Evolutionary conservation across 257 asterid species (phyloP).

Genomic region (Primulina tabacum): DNA sequence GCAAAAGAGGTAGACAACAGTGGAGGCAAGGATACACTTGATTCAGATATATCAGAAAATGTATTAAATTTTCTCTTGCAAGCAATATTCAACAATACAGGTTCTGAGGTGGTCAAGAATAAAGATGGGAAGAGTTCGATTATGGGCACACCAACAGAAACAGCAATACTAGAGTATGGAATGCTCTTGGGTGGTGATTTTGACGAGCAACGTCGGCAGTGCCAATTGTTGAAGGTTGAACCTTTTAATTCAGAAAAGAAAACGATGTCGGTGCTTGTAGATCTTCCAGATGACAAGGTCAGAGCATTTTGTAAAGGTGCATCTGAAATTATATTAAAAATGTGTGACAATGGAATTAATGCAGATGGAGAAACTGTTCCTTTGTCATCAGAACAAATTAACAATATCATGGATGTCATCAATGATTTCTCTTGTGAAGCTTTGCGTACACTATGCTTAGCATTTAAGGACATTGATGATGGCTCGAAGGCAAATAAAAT

Average conservation of each 20-base stretch:
- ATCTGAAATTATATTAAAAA: conserved; percentile 77
- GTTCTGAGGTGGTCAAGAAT: conserved; percentile 79
- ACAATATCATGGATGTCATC: conserved; percentile 45
- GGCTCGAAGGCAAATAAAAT: conserved; percentile 39
- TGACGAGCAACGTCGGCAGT: conserved; percentile 49
- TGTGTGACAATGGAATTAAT: conserved; percentile 56
- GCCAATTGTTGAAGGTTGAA: conserved; percentile 71
- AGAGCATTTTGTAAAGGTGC: conserved; percentile 96
- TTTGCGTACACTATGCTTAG: conserved; percentile 87
- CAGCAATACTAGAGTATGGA: conserved; percentile 83
- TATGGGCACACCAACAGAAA: conserved; percentile 88
- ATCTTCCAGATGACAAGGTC: conserved; percentile 62
- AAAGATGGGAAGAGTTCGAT: conserved; percentile 65
- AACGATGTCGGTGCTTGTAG: conserved; percentile 82
- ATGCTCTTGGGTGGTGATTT: conserved; percentile 79
- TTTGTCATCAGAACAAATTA: conserved; percentile 59
- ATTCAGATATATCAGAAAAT: conserved; percentile 42
- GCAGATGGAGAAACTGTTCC: conserved; percentile 54
- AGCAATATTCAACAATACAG: conserved; percentile 74
- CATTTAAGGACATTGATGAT: conserved; percentile 64
- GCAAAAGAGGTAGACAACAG: conserved; percentile 41
- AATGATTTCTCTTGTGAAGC: conserved; percentile 74
- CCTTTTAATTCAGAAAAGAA: conserved; percentile 96
- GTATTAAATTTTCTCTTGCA: conserved; percentile 58
- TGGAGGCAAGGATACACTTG: conserved; percentile 32